Evolutionary conservation across 106 monocot species (phyloP).

Genomic region (Gastrodia elata): DNA sequence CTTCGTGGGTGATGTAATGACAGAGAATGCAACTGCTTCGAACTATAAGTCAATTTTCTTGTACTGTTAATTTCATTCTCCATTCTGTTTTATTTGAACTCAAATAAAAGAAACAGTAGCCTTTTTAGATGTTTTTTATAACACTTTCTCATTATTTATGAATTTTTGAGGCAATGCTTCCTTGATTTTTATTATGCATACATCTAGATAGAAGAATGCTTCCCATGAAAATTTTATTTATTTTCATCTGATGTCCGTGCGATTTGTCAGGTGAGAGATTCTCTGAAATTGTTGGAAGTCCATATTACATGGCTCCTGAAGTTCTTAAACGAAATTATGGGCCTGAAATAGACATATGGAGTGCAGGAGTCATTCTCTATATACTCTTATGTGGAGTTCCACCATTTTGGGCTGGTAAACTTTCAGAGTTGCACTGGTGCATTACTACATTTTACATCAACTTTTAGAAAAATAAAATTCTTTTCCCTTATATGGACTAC

Average conservation of each 20-base stretch:
- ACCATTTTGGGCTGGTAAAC: slow-evolving; percentile 27
- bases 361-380: slow-evolving; percentile 28
- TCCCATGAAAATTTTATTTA: background rate
- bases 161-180: background rate
- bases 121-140: background rate
- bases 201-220: background rate
- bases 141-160: background rate
- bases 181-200: background rate
- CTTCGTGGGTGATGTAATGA: background rate
- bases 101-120: background rate
- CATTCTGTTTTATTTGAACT: background rate
- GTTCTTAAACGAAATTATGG: slow-evolving; percentile 26
- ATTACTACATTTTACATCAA: background rate
- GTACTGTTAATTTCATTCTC: background rate
- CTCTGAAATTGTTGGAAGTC: slow-evolving; percentile 28
- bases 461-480: background rate
- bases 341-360: slow-evolving; percentile 26
- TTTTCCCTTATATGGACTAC: background rate
- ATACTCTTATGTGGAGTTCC: slow-evolving; percentile 31
- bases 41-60: background rate
- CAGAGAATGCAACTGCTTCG: background rate
- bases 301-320: slow-evolving; percentile 30
- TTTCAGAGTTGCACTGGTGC: background rate
- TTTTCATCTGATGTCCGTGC: background rate
- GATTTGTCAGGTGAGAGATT: slow-evolving; percentile 19